Conservation (phyloP, 2,329 filamentous ascomycete species). For the Aspergillus thermomutatus region DNA sequence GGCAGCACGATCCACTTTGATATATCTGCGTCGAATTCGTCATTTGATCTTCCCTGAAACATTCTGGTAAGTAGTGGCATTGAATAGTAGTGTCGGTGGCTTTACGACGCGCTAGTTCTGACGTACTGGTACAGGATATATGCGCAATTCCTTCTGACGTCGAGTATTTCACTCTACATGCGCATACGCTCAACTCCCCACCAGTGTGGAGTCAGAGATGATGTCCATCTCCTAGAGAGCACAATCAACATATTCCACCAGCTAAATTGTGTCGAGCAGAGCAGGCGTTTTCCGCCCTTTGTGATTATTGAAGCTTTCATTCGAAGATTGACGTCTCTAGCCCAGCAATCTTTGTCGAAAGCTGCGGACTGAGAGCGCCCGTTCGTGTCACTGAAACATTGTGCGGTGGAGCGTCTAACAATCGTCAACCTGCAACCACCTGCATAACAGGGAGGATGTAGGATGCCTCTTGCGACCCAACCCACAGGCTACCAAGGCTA, state of each 20-base stretch:
- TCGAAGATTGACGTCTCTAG: neutral
- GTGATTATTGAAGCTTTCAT: constrained; percentile 13
- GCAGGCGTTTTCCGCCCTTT: constrained; percentile 13
- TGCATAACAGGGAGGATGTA: neutral
- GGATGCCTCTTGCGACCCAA: no score
- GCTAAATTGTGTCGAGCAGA: neutral
- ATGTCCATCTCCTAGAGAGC: constrained; percentile 15
- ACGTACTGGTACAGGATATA: constrained; percentile 13
- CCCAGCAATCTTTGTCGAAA: neutral
- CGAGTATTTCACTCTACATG: constrained; percentile 18
- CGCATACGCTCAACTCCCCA: constrained; percentile 6
- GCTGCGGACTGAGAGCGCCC: neutral
- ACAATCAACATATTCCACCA: neutral
- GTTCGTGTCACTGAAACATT: neutral
- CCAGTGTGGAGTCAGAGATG: constrained; percentile 2
- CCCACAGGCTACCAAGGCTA: neutral
- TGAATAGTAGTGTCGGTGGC: neutral
- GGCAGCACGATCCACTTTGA: constrained; percentile 19
- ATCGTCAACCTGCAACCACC: neutral
- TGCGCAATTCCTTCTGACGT: constrained; percentile 19
- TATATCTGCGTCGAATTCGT: constrained; percentile 16
- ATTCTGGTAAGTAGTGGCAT: constrained; percentile 16
- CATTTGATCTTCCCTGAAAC: constrained; percentile 17
- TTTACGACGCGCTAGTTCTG: no score
- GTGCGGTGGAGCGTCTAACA: neutral